These are phyloP conservation scores for Lyophyllum shimeji DNA, from an alignment of 768 basidiomycete species.

Conservation along the genomic window DNA sequence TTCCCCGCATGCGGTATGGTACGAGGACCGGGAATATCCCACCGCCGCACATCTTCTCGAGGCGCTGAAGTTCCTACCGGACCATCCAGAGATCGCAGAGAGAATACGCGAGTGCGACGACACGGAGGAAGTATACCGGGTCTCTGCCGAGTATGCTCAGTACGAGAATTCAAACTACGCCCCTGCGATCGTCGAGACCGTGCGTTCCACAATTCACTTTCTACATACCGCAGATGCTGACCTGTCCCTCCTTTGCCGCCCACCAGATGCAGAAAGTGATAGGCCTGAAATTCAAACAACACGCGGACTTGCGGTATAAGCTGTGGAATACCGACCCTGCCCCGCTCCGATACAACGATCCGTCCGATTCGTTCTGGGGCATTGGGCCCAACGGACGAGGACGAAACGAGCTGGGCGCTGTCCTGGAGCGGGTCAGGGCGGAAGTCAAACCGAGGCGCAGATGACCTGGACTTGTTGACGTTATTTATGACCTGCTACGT, in stretches of 20 bases:
- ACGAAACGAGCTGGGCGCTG: slow-evolving; percentile 62
- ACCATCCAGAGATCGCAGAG: slow-evolving; percentile 54
- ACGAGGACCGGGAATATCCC: slow-evolving; percentile 55
- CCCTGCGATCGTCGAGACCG: slow-evolving; percentile 1
- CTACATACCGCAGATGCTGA: neutral
- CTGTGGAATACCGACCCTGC: slow-evolving; percentile 52
- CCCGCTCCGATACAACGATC: slow-evolving; percentile 53
- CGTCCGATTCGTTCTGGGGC: slow-evolving; percentile 65
- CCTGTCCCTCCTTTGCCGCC: neutral
- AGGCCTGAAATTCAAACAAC: slow-evolving; percentile 69
- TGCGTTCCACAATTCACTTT: neutral
- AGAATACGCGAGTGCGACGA: slow-evolving; percentile 43
- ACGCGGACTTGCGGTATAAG: slow-evolving; percentile 48
- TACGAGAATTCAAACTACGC: neutral
- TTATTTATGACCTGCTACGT: neutral
- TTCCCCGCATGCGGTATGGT: slow-evolving; percentile 61
- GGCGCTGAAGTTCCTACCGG: slow-evolving; percentile 64
- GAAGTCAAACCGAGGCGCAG: slow-evolving; percentile 9
- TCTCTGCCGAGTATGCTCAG: slow-evolving; percentile 26
- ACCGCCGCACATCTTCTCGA: slow-evolving; percentile 77
- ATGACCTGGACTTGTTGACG: neutral
- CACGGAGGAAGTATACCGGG: slow-evolving; percentile 36
- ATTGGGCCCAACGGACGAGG: slow-evolving; percentile 48
- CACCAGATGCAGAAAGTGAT: slow-evolving; percentile 69
- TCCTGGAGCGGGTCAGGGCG: slow-evolving; percentile 52